phyloP scores from a whole-genome alignment of 441 rosid genomes.

The Isatis lusitanica region DNA sequence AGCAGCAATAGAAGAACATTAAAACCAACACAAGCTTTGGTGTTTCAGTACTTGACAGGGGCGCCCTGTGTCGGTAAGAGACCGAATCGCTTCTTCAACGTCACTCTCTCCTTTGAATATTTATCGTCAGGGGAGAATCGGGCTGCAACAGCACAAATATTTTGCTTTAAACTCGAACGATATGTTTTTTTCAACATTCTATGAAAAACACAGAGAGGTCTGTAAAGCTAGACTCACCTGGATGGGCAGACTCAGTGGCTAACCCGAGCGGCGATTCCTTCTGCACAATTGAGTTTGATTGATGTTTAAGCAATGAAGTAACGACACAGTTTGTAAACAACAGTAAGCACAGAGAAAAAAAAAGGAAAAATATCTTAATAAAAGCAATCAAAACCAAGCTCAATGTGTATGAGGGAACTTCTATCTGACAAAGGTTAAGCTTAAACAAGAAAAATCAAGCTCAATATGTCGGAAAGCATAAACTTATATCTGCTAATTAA shows the following conservation, averaged over 20 bases:
- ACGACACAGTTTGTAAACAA: neutral
- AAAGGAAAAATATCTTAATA: too few relatives aligned
- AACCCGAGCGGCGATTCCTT: slow-evolving; percentile 79
- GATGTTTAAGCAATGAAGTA: neutral
- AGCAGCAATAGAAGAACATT: neutral
- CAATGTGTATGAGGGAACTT: neutral
- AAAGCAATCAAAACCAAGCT: neutral
- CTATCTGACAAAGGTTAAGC: neutral
- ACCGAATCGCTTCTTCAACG: slow-evolving; percentile 87
- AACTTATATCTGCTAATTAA: neutral
- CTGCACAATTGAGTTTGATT: slow-evolving; percentile 42
- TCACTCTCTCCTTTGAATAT: slow-evolving; percentile 83
- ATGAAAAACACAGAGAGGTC: neutral
- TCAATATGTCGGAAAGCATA: neutral
- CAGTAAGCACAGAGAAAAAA: neutral
- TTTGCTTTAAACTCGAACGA: neutral
- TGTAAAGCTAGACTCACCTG: slow-evolving; percentile 48
- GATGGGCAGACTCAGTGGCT: slow-evolving; percentile 93
- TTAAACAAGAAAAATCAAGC: neutral
- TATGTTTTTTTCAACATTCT: neutral
- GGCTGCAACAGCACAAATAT: slow-evolving; percentile 48
- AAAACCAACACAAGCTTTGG: slow-evolving; percentile 2
- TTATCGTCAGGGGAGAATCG: slow-evolving; percentile 99
- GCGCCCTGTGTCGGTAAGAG: slow-evolving; percentile 81
- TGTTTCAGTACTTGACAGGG: slow-evolving; percentile 70